A percentile compares a stretch with the other conserved stretches of the same genome.
Conservation (phyloP, 495 filamentous ascomycete species). For the Penicillium salamii region DNA sequence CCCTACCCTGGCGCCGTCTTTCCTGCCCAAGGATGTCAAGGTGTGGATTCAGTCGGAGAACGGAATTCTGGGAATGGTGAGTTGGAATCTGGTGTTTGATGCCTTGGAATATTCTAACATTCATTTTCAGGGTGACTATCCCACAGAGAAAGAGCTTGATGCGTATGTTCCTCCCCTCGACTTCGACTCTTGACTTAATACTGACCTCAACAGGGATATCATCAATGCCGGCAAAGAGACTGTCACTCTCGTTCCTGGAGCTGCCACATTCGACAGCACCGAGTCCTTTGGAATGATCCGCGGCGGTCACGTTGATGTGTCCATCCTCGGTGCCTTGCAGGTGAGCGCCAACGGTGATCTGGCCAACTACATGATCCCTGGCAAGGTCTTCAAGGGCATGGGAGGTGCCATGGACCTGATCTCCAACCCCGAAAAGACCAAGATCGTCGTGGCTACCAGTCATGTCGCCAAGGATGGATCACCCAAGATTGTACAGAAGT, state of each 20-base stretch:
- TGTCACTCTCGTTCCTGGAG: conserved; percentile 78
- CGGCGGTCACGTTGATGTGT: conserved; percentile 80
- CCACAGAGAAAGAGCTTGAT: conserved; percentile 72
- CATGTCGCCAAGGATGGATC: conserved; percentile 87
- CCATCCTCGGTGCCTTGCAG: conserved; percentile 88
- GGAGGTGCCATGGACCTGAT: conserved; percentile 96
- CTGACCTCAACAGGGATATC: conserved; percentile 52
- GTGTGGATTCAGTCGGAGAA: conserved; percentile 92
- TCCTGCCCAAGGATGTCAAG: conserved; percentile 71
- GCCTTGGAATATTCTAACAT: conserved; percentile 3
- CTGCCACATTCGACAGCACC: conserved; percentile 77
- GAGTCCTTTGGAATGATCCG: conserved; percentile 96
- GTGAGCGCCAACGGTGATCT: conserved; percentile 79
- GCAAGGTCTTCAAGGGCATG: conserved; percentile 89
- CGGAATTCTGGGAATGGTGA: conserved; percentile 75
- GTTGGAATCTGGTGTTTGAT: not conserved
- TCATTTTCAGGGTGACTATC: conserved; percentile 68
- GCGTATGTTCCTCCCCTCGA: conserved; percentile 38
- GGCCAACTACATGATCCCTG: conserved; percentile 89
- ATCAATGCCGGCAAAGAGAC: conserved; percentile 96
- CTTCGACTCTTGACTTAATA: conserved; percentile 1
- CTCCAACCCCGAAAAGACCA: conserved; percentile 76
- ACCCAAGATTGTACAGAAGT: conserved; percentile 83
- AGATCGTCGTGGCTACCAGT: conserved; percentile 91
- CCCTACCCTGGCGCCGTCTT: conserved; percentile 83